Base-by-base conservation (phyloP, 2,329 filamentous ascomycete genomes). In the Fusarium udum region DNA sequence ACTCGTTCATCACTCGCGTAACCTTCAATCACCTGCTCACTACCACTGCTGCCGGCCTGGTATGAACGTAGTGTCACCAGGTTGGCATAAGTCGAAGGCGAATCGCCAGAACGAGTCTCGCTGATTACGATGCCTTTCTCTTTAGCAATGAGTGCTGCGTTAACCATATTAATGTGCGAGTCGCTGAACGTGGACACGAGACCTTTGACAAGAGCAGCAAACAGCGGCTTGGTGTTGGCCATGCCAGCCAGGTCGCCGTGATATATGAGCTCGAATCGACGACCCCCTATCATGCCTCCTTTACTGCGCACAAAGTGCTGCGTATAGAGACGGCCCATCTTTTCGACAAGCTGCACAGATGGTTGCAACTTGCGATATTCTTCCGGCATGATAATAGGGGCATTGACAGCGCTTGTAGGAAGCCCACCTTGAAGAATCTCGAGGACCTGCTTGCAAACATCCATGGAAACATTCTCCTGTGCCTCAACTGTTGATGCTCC, bases 401-500 rank as follows among this genome's bases (percentile, higher is more conserved):
- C 93, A 73, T 96, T 95, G 78, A 95, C 93, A 10, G 93, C 93
- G 26, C 88, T 90, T 3, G 92, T 92, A 0, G 93, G 93, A 3
- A 95, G 85, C 1, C 92, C 91, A 7, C 93, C 93, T 1, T 86
- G 85, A 6, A 96, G 84, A 46, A 95, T 93, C 65, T 91, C 88
- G 0, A 93, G 86, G 18, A 95, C 92, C 82, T 96, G 93, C 39
- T 92, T 91, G 80, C 93, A 95, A 14, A 95, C 93, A 75, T 95
- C 93, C 71, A 95, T 88, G 3, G 92, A 93, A 7, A 95, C 93
- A 69, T 95, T 95, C 78, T 95, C 93, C 80, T 96, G 93, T 0
- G 93, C 93, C 85, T 96, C 93, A 39, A 92, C 87, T 0, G 93
- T 96, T 0, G 91, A 93, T 0, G 93, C 93, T 13, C 93, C 93